Evolutionary conservation across 2,329 filamentous ascomycete genomes (phyloP), one percentile per base, ranked within the genome.

Genomic region (Sclerotinia subarctica): DNA sequence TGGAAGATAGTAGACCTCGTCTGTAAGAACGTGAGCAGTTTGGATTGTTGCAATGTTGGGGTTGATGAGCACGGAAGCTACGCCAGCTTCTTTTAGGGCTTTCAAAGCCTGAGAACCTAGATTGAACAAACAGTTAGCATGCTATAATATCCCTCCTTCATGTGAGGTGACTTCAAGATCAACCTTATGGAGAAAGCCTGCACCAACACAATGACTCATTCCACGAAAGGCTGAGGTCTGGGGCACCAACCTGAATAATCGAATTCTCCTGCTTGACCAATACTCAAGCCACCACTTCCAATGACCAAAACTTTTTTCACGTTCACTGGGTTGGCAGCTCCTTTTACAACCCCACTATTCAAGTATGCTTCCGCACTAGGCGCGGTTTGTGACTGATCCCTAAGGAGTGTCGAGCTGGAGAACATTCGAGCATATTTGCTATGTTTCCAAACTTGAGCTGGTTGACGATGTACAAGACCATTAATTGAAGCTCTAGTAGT

Each of bases 41-140:
- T 98, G 94, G 77, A 98, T 98, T 69, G 95, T 98, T 70, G 94
- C 94, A 79, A 98, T 98, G 80, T 98, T 98, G 76, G 94, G 94
- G 82, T 98, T 98, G 80, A 98, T 94, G 72, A 98, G 88, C 67
- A 98, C 91, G 13, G 94, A 97, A 74, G 89, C 82, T 70, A 98
- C 92, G 70, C 93, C 93, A 72, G 94, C 94, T 82, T 98, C 94
- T 82, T 97, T 98, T 70, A 99, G 85, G 51, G 95, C 95, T 82
- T 98, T 98, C 71, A 99, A 85, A 66, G 95, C 95, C 84, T 98
- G 95, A 7, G 94, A 94, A 72, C 95, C 93, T 97, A 77, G 77
- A 72, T 66, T 67, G 17, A 29, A 67, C 42, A 51, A 8, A 49
- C 6, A 42, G 59, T 77, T 68, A 77, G 74, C 52, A 70, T 68